phyloP scores from a whole-genome alignment of 139 green algal species.

The Volvox reticuliferus region DNA sequence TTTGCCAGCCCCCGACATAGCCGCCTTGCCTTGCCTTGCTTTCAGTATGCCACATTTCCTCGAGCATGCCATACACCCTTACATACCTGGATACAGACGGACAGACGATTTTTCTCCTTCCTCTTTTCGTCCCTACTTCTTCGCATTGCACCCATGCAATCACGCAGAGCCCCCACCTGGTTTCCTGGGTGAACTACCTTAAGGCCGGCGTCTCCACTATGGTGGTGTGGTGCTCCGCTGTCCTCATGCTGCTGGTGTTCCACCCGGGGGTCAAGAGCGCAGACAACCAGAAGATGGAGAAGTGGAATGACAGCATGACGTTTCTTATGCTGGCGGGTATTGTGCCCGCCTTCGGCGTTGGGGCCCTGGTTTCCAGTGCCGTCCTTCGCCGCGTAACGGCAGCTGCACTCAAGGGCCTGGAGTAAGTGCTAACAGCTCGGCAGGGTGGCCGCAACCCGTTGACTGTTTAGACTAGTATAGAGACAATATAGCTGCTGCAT shows the following conservation, averaged over 20 bases:
- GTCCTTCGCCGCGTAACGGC: not conserved
- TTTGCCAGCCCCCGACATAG: too few species aligned
- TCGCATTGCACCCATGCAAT: too few species aligned
- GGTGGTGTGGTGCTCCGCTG: constrained; percentile 1
- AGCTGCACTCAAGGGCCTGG: not conserved
- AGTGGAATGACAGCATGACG: not conserved
- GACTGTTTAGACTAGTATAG: too few species aligned
- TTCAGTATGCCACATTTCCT: not conserved
- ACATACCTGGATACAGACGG: too few species aligned
- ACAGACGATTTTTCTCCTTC: too few species aligned
- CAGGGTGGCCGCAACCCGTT: too few species aligned
- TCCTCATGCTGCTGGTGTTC: constrained; percentile 39
- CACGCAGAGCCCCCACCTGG: constrained; percentile 9
- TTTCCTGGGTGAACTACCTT: constrained; percentile 1
- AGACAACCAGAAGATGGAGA: not conserved
- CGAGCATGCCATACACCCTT: too few species aligned
- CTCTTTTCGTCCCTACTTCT: not conserved
- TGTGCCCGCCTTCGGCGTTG: not conserved
- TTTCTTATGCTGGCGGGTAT: constrained; percentile 8
- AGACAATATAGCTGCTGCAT: too few species aligned
- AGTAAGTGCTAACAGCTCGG: constrained; percentile 34
- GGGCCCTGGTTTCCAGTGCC: not conserved
- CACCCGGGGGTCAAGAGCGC: not conserved
- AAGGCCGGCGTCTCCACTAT: not conserved
- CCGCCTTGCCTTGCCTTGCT: not conserved